Percentiles rank a stretch among this genome's conserved stretches.
Conservation (phyloP, 2,329 filamentous ascomycete species). For the Beauveria varroae region DNA sequence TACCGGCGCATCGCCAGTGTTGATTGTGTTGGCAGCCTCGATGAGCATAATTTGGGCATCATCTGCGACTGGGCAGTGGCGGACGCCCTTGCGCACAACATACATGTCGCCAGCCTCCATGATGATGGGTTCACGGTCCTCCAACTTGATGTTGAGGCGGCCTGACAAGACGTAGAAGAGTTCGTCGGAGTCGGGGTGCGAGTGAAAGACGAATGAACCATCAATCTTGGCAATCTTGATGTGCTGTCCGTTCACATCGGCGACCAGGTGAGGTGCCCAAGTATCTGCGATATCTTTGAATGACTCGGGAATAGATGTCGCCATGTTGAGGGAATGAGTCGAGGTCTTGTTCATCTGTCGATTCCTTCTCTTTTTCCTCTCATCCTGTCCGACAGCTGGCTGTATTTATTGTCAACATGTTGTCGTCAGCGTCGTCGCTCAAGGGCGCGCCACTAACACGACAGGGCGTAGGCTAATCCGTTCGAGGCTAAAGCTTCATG, state of each 20-base stretch:
- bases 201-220: conserved; percentile 33
- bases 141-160: conserved; percentile 26
- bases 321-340: not conserved
- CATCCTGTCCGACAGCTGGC: not conserved
- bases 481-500: not conserved
- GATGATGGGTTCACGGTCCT: conserved; percentile 20
- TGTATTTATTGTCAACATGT: not conserved
- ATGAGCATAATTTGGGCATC: conserved; percentile 30
- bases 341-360: not conserved
- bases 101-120: conserved; percentile 27
- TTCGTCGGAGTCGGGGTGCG: conserved; percentile 33
- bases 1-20: conserved; percentile 20
- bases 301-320: conserved; percentile 18
- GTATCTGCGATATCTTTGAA: conserved; percentile 22
- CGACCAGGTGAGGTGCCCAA: conserved; percentile 26
- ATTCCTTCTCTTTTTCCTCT: not conserved
- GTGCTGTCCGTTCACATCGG: conserved; percentile 29
- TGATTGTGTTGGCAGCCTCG: conserved; percentile 25
- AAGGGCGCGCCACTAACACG: not conserved
- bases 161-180: conserved; percentile 32
- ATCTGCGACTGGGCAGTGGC: conserved; percentile 29
- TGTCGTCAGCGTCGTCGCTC: not conserved
- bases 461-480: not conserved
- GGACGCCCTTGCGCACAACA: conserved; percentile 28
- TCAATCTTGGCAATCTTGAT: conserved; percentile 33